phyloP scores from a whole-genome alignment of 768 basidiomycete species.

The Pleurotus pulmonarius region DNA sequence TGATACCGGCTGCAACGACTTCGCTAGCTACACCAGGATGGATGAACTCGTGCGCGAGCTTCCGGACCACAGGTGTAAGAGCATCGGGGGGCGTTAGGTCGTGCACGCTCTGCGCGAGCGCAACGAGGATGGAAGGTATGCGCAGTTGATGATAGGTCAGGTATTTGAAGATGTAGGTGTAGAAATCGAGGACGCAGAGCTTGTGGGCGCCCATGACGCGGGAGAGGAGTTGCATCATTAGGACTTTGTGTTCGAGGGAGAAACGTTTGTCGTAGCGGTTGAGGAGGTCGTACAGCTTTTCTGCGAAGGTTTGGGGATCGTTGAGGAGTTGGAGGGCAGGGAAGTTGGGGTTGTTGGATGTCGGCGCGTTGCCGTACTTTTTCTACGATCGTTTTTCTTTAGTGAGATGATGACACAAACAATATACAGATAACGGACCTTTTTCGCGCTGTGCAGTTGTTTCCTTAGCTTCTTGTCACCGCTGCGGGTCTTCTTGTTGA shows the following conservation, averaged over 20 bases:
- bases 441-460: constrained; percentile 69
- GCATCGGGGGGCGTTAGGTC: constrained; percentile 93
- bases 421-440: constrained; percentile 36
- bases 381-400: constrained; percentile 14
- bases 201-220: constrained; percentile 93
- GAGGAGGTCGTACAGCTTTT: constrained; percentile 86
- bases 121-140: constrained; percentile 89
- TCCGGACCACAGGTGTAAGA: constrained; percentile 82
- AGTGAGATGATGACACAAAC: background rate
- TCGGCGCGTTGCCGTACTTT: constrained; percentile 30
- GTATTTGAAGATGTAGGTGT: constrained; percentile 94
- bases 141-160: constrained; percentile 89
- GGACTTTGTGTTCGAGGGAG: constrained; percentile 93
- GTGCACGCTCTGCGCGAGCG: constrained; percentile 92
- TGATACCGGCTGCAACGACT: constrained; percentile 95
- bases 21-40: constrained; percentile 96
- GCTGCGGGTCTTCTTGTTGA: constrained; percentile 90
- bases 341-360: constrained; percentile 59
- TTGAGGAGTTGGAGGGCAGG: constrained; percentile 89
- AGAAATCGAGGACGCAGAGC: constrained; percentile 89
- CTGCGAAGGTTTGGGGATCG: constrained; percentile 94
- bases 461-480: constrained; percentile 79
- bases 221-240: constrained; percentile 94
- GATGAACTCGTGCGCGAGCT: constrained; percentile 93
- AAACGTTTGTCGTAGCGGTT: constrained; percentile 90